Base-by-base conservation (phyloP, 73 alveolate genomes). In the Uronychia setigera region DNA sequence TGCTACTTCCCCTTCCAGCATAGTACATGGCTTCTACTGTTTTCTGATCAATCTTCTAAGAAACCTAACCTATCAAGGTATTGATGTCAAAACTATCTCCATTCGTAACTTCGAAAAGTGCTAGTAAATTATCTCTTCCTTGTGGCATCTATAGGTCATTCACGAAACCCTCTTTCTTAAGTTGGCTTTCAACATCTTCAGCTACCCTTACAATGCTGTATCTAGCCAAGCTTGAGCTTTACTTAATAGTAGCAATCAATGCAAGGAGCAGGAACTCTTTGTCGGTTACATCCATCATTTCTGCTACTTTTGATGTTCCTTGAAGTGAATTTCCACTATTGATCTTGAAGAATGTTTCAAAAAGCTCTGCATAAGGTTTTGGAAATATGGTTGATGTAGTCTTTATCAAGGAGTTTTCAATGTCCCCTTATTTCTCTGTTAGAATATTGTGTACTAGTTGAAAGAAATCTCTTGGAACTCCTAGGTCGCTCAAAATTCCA, bases 301-400 rank as follows among this genome's bases (percentile, higher is more conserved):
- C 28, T 1, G 79, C 86, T 27, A 58, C 0, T 26, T 0, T 0
- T 58, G 30, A 26, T 9, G 57, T 32, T 14, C 77, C 77, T 80
- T 13, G 0, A 33, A 27, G 35, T 30, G 74, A 11, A 9, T 80
- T 76, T 26, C 79, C 79, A 35, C 58, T 34, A 29, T 26, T n/a
- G 26, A 80, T 80, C 57, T 30, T 26, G 58, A 35, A 80, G 27
- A 80, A n/a, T 1, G 86, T 0, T 5, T 33, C 35, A 29, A 80
- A 80, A 1, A 80, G 31, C 11, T 30, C 9, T 1, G n/a, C 0
- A 31, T 80, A 80, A 9, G 34, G 86, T 27, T 30, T 29, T 0
- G 86, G 86, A 19, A 46, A 19, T 5, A 46, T 46, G n/a, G 5
- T 5, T 5, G n/a, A 19, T 11, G n/a, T 46, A 46, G 19, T 19